Evolutionary conservation across 2,329 filamentous ascomycete species (phyloP).

Genomic region (Aspergillus sp.): DNA sequence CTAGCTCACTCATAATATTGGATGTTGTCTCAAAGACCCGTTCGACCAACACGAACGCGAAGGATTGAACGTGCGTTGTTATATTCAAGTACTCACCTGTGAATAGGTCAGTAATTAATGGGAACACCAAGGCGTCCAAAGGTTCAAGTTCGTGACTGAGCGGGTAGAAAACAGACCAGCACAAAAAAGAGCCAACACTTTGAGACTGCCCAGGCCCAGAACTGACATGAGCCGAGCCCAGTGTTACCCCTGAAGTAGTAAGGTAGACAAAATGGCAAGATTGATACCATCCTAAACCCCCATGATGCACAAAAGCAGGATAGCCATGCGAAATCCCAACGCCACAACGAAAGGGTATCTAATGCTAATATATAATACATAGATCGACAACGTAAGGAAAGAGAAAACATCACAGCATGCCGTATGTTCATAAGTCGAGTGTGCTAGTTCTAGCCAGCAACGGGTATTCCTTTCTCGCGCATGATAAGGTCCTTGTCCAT

Average conservation of each 20-base stretch:
- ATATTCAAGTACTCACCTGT: not conserved
- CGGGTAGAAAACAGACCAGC: not conserved
- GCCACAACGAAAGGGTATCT: constrained; percentile 22
- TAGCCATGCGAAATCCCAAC: not conserved
- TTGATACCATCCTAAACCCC: not conserved
- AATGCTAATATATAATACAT: constrained; percentile 15
- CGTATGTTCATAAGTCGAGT: not conserved
- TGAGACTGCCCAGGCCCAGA: not conserved
- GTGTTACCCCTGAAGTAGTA: not conserved
- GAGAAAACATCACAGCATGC: not conserved
- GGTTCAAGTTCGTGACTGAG: not conserved
- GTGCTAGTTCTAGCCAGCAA: constrained; percentile 5
- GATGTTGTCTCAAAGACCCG: not conserved
- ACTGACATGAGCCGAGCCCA: no score
- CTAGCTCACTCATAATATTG: constrained; percentile 12
- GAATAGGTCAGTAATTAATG: not conserved
- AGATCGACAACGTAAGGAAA: not conserved
- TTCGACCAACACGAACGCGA: not conserved
- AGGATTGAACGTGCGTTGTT: not conserved
- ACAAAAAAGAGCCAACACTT: not conserved
- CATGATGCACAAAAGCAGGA: not conserved
- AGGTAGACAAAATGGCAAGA: not conserved
- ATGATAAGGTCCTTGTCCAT: constrained; percentile 33
- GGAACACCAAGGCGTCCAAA: not conserved
- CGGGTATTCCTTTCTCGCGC: constrained; percentile 23